Evolutionary conservation across 495 filamentous ascomycete species (phyloP).

Genomic region (Podospora comata): DNA sequence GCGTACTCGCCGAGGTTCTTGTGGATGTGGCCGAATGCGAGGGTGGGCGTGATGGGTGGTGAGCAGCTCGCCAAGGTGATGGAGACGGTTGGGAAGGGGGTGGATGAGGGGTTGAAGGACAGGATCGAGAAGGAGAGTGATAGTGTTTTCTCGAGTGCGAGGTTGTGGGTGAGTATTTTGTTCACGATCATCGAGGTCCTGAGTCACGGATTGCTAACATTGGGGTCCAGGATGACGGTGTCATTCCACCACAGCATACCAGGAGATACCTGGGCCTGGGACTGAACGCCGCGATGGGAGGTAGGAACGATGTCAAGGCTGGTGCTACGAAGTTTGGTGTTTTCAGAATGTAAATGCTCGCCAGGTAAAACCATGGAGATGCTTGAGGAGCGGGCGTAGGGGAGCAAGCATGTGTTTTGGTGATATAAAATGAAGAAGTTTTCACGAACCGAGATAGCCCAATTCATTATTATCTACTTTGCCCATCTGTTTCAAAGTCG

Average conservation of each 20-base stretch:
- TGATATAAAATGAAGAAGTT: constrained; percentile 1
- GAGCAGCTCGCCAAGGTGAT: constrained; percentile 92
- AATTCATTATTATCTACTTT: background rate
- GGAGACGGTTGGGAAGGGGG: constrained; percentile 84
- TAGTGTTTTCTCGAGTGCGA: constrained; percentile 79
- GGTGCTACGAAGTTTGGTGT: constrained; percentile 82
- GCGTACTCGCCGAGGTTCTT: constrained; percentile 87
- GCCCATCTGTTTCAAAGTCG: background rate
- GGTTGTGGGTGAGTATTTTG: constrained; percentile 69
- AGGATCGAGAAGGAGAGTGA: constrained; percentile 90
- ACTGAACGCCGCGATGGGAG: constrained; percentile 71
- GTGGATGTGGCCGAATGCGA: constrained; percentile 97
- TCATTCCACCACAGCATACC: constrained; percentile 88
- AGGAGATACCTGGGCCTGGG: constrained; percentile 78
- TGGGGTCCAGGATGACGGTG: constrained; percentile 68
- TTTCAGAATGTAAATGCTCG: constrained; percentile 76
- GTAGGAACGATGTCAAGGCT: constrained; percentile 55
- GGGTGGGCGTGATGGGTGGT: constrained; percentile 92
- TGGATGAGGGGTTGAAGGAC: constrained; percentile 74
- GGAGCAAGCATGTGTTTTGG: constrained; percentile 1
- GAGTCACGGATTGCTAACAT: constrained; percentile 26
- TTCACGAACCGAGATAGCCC: background rate
- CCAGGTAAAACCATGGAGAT: background rate
- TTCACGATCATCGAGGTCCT: no score
- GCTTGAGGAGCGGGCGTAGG: constrained; percentile 4